Evolutionary conservation across 208 protist species (phyloP).

Genomic region (Crithidia expoeki): DNA sequence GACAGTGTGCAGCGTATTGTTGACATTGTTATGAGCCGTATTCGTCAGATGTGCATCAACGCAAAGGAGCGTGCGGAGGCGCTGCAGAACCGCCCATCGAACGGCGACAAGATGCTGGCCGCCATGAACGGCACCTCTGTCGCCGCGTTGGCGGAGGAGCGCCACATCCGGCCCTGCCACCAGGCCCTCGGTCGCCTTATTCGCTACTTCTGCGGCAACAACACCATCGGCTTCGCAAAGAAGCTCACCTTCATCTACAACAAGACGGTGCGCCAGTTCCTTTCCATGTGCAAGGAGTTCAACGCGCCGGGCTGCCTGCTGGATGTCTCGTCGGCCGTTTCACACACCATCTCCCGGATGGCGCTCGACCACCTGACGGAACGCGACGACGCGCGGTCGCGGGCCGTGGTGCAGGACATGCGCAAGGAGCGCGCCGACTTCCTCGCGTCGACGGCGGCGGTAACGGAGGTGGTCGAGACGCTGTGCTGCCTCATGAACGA

Average conservation of each 20-base stretch:
- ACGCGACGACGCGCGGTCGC: slow-evolving; percentile 23
- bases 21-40: slow-evolving; percentile 46
- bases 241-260: slow-evolving; percentile 72
- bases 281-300: slow-evolving; percentile 61
- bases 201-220: slow-evolving; percentile 53
- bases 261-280: slow-evolving; percentile 54
- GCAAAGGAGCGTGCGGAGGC: slow-evolving; percentile 34
- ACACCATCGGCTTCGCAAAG: slow-evolving; percentile 65
- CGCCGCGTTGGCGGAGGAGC: slow-evolving; percentile 47
- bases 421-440: slow-evolving; percentile 62
- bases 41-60: slow-evolving; percentile 45
- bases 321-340: slow-evolving; percentile 40
- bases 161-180: slow-evolving; percentile 61
- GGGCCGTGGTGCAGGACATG: slow-evolving; percentile 35
- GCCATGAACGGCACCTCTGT: slow-evolving; percentile 63
- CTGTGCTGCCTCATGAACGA: slow-evolving; percentile 61
- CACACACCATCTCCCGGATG: slow-evolving; percentile 51
- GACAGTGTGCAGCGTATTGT: slow-evolving; percentile 61
- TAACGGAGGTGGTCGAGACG: slow-evolving; percentile 51
- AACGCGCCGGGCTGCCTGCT: slow-evolving; percentile 48
- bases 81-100: slow-evolving; percentile 33
- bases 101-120: slow-evolving; percentile 58
- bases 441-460: slow-evolving; percentile 40
- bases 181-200: slow-evolving; percentile 38
- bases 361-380: slow-evolving; percentile 42